Percentiles rank a stretch among this genome's conserved stretches.
phyloP scores from a whole-genome alignment of 495 filamentous ascomycete species.

The Xylaria longipes region DNA sequence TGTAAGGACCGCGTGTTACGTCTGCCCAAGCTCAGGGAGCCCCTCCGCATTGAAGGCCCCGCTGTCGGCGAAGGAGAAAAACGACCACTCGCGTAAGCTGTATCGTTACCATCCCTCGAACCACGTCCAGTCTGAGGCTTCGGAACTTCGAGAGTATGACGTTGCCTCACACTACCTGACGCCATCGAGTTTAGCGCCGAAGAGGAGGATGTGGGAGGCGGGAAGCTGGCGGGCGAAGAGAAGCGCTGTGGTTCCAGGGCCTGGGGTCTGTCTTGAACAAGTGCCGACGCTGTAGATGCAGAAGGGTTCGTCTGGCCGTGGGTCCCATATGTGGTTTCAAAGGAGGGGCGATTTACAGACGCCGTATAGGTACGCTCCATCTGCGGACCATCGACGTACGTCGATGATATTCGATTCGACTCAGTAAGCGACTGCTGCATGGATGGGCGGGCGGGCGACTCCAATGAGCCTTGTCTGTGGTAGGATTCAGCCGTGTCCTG shows the following conservation, averaged over 20 bases:
- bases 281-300: conserved; percentile 36
- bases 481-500: conserved; percentile 35
- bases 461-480: conserved; percentile 36
- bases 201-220: conserved; percentile 53
- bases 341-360: conserved; percentile 24
- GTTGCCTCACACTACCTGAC: conserved; percentile 67
- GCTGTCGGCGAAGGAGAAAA: conserved; percentile 75
- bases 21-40: conserved; percentile 81
- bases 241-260: conserved; percentile 63
- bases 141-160: conserved; percentile 91
- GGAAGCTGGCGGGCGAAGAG: conserved; percentile 73
- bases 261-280: conserved; percentile 18
- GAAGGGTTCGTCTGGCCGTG: conserved; percentile 35
- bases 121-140: conserved; percentile 56
- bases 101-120: conserved; percentile 67
- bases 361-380: conserved; percentile 37
- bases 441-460: conserved; percentile 39
- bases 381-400: conserved; percentile 39
- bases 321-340: conserved; percentile 25
- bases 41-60: conserved; percentile 62
- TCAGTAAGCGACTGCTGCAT: conserved; percentile 44
- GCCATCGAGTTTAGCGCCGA: conserved; percentile 50
- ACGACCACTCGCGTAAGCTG: conserved; percentile 72
- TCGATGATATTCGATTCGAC: conserved; percentile 40
- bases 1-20: conserved; percentile 83